Evolutionary conservation across 1,284 basidiomycete species (phyloP).

Genomic region (Phylloboletellus chloephorus): DNA sequence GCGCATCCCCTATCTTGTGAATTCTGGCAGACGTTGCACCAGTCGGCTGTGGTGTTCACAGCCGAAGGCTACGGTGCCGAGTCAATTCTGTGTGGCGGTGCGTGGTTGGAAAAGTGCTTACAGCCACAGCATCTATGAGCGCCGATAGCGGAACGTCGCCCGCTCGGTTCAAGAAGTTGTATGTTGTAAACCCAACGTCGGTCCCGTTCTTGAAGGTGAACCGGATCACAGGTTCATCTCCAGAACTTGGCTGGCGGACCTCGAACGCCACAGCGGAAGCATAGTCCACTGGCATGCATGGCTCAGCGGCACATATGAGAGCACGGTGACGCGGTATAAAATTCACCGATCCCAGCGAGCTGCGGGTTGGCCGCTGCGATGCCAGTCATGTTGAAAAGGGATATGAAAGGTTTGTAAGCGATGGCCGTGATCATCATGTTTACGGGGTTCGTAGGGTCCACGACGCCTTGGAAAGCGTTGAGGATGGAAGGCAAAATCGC

Average conservation of each 20-base stretch:
- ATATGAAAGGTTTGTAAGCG: slow-evolving; percentile 81
- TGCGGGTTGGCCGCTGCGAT: slow-evolving; percentile 46
- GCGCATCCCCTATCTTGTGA: slow-evolving; percentile 52
- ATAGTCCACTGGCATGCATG: slow-evolving; percentile 53
- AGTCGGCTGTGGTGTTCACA: slow-evolving; percentile 50
- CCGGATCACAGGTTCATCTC: slow-evolving; percentile 52
- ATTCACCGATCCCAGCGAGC: slow-evolving; percentile 59
- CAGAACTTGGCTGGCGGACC: slow-evolving; percentile 45
- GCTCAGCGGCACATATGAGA: slow-evolving; percentile 18
- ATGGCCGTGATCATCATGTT: slow-evolving; percentile 63
- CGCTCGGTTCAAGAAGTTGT: slow-evolving; percentile 59
- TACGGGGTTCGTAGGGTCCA: slow-evolving; percentile 53
- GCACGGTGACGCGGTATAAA: slow-evolving; percentile 7
- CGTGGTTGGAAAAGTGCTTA: slow-evolving; percentile 20
- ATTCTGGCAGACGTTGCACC: slow-evolving; percentile 58
- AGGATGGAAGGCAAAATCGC: slow-evolving; percentile 63
- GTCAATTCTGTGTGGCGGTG: slow-evolving; percentile 5
- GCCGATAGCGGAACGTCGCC: slow-evolving; percentile 52
- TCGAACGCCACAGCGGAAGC: slow-evolving; percentile 70
- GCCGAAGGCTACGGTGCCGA: slow-evolving; percentile 35
- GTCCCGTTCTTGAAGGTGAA: slow-evolving; percentile 82
- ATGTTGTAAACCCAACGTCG: slow-evolving; percentile 45
- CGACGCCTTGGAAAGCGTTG: slow-evolving; percentile 53
- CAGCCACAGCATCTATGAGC: slow-evolving; percentile 50
- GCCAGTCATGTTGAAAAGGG: slow-evolving; percentile 74